A percentile compares a stretch with the other conserved stretches of the same genome.
These are phyloP conservation scores for Mucor velutinosus DNA, from an alignment of 371 early-diverging fungal species.

Conservation along the genomic window DNA sequence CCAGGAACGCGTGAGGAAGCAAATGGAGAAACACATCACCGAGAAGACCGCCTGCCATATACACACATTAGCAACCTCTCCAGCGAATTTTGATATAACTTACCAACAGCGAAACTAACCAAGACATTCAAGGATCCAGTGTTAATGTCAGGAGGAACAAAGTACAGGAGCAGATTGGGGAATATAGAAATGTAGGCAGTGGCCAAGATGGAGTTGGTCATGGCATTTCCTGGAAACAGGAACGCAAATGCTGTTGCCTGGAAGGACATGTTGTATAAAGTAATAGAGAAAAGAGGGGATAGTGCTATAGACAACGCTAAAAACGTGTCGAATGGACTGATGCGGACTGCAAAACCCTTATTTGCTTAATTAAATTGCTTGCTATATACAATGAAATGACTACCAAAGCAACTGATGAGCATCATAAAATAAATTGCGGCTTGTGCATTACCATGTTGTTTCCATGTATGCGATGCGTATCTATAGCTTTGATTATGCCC, in stretches of 20 bases:
- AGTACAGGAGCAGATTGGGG: slow-evolving; percentile 80
- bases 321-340: background rate
- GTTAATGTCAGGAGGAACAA: slow-evolving; percentile 79
- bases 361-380: background rate
- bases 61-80: no score
- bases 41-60: slow-evolving; percentile 63
- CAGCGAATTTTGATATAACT: background rate
- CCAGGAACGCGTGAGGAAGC: slow-evolving; percentile 75
- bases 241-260: slow-evolving; percentile 17
- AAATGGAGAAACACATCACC: slow-evolving; percentile 91
- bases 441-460: background rate
- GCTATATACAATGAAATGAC: background rate
- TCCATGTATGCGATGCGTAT: background rate
- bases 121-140: slow-evolving; percentile 70
- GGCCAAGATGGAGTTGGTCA: slow-evolving; percentile 73
- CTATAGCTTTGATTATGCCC: background rate
- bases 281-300: background rate
- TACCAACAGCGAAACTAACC: slow-evolving; percentile 83
- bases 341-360: slow-evolving; percentile 1
- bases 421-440: background rate
- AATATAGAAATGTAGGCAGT: slow-evolving; percentile 85
- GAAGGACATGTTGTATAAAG: background rate
- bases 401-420: background rate
- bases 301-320: background rate
- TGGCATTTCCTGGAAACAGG: slow-evolving; percentile 65